Evolutionary conservation across 2,329 filamentous ascomycete genomes (phyloP).

Genomic region (Chrysosporium keratinophilum): DNA sequence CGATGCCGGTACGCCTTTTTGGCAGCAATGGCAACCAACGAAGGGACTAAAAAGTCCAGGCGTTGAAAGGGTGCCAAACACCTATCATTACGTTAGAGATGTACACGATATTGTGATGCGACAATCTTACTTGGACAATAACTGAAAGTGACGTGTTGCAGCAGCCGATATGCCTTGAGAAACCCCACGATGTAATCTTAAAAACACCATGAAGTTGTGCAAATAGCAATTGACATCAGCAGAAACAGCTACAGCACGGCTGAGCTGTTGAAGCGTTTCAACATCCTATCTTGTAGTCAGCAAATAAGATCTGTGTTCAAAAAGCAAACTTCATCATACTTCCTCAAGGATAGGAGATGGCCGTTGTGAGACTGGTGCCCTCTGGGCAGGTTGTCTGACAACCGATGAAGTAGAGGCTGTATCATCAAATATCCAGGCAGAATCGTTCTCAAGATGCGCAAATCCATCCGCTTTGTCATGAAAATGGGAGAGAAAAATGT

Average conservation of each 20-base stretch:
- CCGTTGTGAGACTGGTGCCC: not conserved
- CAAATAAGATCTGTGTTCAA: not conserved
- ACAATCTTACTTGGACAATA: conserved; percentile 48
- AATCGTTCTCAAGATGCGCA: conserved; percentile 57
- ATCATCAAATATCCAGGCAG: conserved; percentile 25
- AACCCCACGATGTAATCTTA: conserved; percentile 79
- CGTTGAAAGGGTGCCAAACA: conserved; percentile 73
- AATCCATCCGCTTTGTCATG: conserved; percentile 64
- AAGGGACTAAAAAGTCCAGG: conserved; percentile 70
- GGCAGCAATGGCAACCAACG: conserved; percentile 69
- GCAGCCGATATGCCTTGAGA: conserved; percentile 64
- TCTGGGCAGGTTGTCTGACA: conserved; percentile 22
- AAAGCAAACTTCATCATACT: not conserved
- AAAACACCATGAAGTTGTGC: conserved; percentile 76
- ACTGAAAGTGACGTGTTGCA: conserved; percentile 67
- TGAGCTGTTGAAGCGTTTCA: conserved; percentile 48
- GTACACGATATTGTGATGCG: not conserved
- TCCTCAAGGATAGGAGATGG: conserved; percentile 7
- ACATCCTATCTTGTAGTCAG: conserved; percentile 34
- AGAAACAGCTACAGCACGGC: conserved; percentile 52
- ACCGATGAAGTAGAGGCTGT: conserved; percentile 31
- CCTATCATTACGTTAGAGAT: conserved; percentile 30
- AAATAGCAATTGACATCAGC: conserved; percentile 75
- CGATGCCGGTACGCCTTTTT: conserved; percentile 83
- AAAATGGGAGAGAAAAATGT: conserved; percentile 79